A percentile compares a stretch with the other conserved stretches of the same genome.
phyloP scores from a whole-genome alignment of 2,329 filamentous ascomycete species.

The Fusarium robinianum region DNA sequence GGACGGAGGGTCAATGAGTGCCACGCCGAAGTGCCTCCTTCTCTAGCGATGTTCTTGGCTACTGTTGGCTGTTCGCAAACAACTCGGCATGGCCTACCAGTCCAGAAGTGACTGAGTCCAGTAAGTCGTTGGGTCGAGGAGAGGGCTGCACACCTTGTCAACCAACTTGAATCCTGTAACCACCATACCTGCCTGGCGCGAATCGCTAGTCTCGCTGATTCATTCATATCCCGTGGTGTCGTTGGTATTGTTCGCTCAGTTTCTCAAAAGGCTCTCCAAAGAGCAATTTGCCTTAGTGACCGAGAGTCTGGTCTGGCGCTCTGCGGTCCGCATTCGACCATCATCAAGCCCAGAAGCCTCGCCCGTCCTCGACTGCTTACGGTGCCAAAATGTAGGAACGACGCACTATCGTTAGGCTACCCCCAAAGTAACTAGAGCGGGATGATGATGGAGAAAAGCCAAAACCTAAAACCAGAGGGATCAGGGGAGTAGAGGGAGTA shows the following conservation, averaged over 20 bases:
- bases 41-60: too few relatives aligned
- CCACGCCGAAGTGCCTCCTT: neutral
- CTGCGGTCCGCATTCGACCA: constrained; percentile 15
- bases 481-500: too few relatives aligned
- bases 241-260: neutral
- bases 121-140: too few relatives aligned
- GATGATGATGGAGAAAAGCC: constrained; percentile 1
- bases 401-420: constrained; percentile 1
- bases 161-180: too few relatives aligned
- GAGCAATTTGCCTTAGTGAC: constrained; percentile 9
- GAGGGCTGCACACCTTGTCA: too few relatives aligned
- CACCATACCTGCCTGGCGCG: too few relatives aligned
- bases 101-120: too few relatives aligned
- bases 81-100: neutral
- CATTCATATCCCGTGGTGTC: too few relatives aligned
- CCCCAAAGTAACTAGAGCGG: neutral
- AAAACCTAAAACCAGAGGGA: constrained; percentile 6
- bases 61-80: too few relatives aligned
- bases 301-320: constrained; percentile 17
- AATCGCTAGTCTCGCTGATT: too few relatives aligned
- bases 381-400: neutral
- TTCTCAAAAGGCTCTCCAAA: neutral
- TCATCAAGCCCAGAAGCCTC: constrained; percentile 3
- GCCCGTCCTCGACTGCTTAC: neutral
- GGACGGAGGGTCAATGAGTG: neutral